phyloP scores from a whole-genome alignment of 495 filamentous ascomycete species.

The Penicillium coprophilum region DNA sequence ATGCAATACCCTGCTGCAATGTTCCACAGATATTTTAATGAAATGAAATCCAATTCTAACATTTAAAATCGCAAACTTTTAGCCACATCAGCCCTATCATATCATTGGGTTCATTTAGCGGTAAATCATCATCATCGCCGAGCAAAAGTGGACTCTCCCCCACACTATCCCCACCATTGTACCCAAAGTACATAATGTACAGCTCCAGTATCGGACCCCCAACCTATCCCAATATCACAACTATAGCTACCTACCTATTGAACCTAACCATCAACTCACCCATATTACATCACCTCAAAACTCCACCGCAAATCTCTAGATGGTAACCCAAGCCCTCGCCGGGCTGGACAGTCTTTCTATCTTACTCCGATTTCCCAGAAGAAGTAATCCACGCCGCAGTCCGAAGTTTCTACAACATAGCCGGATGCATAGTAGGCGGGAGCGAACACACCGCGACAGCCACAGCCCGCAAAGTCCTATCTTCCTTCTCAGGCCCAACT shows the following conservation, averaged over 20 bases:
- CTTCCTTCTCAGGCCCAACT: conserved; percentile 46
- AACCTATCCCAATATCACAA: not conserved
- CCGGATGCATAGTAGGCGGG: conserved; percentile 52
- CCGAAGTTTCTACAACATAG: conserved; percentile 50
- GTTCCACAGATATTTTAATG: not conserved
- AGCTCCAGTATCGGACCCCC: not conserved
- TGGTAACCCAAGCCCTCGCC: conserved; percentile 2
- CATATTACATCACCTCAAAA: not conserved
- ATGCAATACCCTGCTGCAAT: not conserved
- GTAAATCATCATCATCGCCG: not conserved
- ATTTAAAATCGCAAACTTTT: not conserved
- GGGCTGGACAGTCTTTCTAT: not conserved
- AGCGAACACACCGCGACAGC: conserved; percentile 45
- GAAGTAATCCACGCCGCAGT: conserved; percentile 15
- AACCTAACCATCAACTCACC: not conserved
- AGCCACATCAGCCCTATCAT: not conserved
- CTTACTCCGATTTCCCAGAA: not conserved
- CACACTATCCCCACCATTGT: conserved; percentile 1
- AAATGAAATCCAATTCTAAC: not conserved
- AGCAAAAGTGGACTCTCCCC: conserved; percentile 1
- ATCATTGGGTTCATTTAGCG: not conserved
- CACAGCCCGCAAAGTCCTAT: conserved; percentile 44
- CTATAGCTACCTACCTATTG: not conserved
- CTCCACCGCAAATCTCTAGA: not conserved
- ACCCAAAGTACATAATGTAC: not conserved